Conservation (phyloP, 352 stramenopile species). For the Pythium vanterpoolii region DNA sequence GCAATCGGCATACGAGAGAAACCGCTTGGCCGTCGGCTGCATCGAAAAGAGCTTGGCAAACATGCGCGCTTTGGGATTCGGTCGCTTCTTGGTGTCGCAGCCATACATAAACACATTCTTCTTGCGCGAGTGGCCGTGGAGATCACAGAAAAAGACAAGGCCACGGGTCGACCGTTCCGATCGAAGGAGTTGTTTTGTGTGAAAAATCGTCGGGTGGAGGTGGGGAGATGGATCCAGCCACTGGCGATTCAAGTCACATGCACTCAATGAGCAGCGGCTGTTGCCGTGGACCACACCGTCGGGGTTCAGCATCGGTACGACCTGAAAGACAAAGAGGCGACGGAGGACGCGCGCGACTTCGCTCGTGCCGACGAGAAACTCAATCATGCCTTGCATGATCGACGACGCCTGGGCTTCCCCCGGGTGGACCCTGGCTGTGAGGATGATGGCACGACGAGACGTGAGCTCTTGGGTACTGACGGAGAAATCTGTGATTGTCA, state of each 20-base stretch:
- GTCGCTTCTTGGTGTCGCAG: constrained; percentile 87
- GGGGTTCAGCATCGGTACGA: constrained; percentile 94
- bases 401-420: constrained; percentile 90
- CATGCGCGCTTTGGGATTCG: constrained; percentile 61
- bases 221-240: constrained; percentile 72
- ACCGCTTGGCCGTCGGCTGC: constrained; percentile 65
- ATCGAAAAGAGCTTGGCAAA: constrained; percentile 73
- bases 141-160: constrained; percentile 86
- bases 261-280: constrained; percentile 84
- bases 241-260: constrained; percentile 86
- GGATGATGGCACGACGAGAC: constrained; percentile 49
- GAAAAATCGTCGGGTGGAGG: constrained; percentile 87
- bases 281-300: constrained; percentile 93
- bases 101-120: constrained; percentile 96
- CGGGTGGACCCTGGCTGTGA: constrained; percentile 88
- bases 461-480: constrained; percentile 30
- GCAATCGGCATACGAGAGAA: constrained; percentile 63
- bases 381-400: constrained; percentile 92
- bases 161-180: constrained; percentile 47
- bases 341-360: constrained; percentile 66
- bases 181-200: constrained; percentile 80
- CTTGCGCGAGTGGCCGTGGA: constrained; percentile 92
- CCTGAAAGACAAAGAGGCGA: constrained; percentile 88
- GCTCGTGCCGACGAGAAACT: constrained; percentile 81
- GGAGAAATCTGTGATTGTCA: constrained; percentile 72